A percentile compares a stretch with the other conserved stretches of the same genome.
phyloP scores from a whole-genome alignment of 73 alveolate species.

The Blepharisma japonicum region DNA sequence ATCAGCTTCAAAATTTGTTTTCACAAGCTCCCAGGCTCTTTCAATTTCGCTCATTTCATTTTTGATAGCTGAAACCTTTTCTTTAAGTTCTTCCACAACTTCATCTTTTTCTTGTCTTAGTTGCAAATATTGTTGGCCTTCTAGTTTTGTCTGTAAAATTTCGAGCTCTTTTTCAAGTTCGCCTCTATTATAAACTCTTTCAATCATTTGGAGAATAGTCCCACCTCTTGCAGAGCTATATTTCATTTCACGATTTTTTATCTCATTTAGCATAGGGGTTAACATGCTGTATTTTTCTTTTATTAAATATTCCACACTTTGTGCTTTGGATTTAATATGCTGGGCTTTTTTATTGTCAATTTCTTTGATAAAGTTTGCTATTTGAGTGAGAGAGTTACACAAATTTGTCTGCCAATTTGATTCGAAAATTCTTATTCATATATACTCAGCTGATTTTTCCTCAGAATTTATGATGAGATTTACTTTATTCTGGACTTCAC shows the following conservation, averaged over 20 bases:
- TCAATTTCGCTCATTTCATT: background rate
- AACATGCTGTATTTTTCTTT: no score
- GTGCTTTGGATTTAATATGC: no score
- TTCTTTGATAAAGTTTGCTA: no score
- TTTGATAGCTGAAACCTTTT: background rate
- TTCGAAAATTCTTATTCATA: no score
- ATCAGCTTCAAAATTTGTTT: background rate
- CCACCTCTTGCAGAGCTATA: constrained; percentile 6
- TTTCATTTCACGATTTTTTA: background rate
- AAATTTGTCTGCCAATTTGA: no score
- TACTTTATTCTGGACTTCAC: no score
- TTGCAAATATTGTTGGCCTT: background rate
- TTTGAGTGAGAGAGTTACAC: no score
- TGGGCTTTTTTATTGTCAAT: no score
- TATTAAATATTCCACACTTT: no score
- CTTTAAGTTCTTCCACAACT: background rate
- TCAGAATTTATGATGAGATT: no score
- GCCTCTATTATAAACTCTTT: background rate
- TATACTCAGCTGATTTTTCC: no score
- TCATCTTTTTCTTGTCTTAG: background rate
- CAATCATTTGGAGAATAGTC: background rate
- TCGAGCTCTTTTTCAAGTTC: constrained; percentile 19
- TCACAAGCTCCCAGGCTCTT: constrained; percentile 23
- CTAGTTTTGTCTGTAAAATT: constrained; percentile 5
- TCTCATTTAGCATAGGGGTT: no score